phyloP scores from a whole-genome alignment of 306 rosid species.

The Astragalus membranaceus region DNA sequence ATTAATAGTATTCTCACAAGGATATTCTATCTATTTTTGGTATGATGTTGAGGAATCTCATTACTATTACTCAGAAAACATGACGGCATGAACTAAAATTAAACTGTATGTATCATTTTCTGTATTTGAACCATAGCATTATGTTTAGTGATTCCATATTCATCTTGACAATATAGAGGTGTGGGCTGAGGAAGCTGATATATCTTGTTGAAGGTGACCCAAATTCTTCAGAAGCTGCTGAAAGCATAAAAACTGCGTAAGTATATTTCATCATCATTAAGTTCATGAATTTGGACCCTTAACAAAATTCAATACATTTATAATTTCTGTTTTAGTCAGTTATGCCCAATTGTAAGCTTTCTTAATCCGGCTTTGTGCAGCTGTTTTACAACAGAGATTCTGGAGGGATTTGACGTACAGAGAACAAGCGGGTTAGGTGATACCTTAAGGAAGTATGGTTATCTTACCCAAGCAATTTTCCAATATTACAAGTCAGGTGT shows the following conservation, averaged over 20 bases:
- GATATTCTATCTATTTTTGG: background rate
- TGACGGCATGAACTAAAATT: too few relatives aligned
- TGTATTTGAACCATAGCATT: background rate
- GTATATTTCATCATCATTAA: slow-evolving; percentile 16
- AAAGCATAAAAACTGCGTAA: slow-evolving; percentile 97
- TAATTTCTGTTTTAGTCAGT: background rate
- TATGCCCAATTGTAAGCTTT: background rate
- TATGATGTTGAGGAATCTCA: slow-evolving; percentile 14
- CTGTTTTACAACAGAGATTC: slow-evolving; percentile 87
- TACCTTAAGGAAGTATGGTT: slow-evolving; percentile 83
- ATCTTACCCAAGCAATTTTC: slow-evolving; percentile 73
- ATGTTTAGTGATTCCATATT: background rate
- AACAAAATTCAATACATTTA: background rate
- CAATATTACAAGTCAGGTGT: slow-evolving; percentile 55
- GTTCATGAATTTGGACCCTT: background rate
- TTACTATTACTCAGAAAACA: background rate
- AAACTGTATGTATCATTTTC: too few relatives aligned
- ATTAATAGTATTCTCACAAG: background rate
- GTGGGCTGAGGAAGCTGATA: slow-evolving; percentile 85
- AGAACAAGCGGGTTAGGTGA: slow-evolving; percentile 80
- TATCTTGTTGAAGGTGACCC: slow-evolving; percentile 98
- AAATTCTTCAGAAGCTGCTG: slow-evolving; percentile 88
- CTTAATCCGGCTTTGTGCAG: slow-evolving; percentile 40
- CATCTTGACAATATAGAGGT: slow-evolving; percentile 54
- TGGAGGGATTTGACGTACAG: slow-evolving; percentile 95